These are phyloP conservation scores for Russula vinacea DNA, from an alignment of 768 basidiomycete species.

Conservation along the genomic window DNA sequence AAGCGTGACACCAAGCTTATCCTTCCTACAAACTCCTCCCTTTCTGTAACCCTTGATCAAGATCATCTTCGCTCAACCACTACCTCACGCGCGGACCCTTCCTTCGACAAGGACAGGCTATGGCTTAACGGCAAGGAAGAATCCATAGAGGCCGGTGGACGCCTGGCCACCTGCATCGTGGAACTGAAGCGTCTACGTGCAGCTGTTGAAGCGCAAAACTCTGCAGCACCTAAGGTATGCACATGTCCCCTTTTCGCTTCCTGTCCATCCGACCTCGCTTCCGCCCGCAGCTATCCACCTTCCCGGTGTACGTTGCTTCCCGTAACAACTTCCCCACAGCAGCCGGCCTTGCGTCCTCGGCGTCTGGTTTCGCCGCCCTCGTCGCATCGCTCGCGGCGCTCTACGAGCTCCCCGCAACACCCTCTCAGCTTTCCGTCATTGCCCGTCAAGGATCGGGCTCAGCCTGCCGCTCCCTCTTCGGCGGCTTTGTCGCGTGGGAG, in stretches of 20 bases:
- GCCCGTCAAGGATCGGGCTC: conserved; percentile 97
- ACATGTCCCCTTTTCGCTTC: conserved; percentile 8
- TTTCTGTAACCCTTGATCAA: conserved; percentile 97
- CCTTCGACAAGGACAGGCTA: conserved; percentile 71
- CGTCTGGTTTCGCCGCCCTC: conserved; percentile 95
- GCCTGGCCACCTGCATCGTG: conserved; percentile 78
- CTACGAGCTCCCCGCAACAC: conserved; percentile 73
- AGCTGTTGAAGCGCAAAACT: conserved; percentile 67
- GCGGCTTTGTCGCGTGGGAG: conserved; percentile 96
- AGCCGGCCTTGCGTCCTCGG: conserved; percentile 95
- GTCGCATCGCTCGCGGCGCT: conserved; percentile 84
- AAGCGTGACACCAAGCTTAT: conserved; percentile 95
- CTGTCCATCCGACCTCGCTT: conserved; percentile 18
- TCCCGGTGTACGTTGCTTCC: conserved; percentile 83
- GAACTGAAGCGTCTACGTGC: conserved; percentile 81
- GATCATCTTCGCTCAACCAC: conserved; percentile 94
- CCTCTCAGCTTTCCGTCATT: conserved; percentile 85
- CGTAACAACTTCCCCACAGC: conserved; percentile 99
- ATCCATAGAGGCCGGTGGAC: conserved; percentile 74
- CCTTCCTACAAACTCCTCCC: conserved; percentile 94
- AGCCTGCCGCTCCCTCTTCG: conserved; percentile 95
- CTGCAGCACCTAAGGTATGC: conserved; percentile 62
- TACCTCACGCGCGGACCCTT: conserved; percentile 78
- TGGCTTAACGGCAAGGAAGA: conserved; percentile 97
- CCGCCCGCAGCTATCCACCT: conserved; percentile 56